Conservation (phyloP, 2,329 filamentous ascomycete species). For the Stagonosporopsis tanaceti region DNA sequence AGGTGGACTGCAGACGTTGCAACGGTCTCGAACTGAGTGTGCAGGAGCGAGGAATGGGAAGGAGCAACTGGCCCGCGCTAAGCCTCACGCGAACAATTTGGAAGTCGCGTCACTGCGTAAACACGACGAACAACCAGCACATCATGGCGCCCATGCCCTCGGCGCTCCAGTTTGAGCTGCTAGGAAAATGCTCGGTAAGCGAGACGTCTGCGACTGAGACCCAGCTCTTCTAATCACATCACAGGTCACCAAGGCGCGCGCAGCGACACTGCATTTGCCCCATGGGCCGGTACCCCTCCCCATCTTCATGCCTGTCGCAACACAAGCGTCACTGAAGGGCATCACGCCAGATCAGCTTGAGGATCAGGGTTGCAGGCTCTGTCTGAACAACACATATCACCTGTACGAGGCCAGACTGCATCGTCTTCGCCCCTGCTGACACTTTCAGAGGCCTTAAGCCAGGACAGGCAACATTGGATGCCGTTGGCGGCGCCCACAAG, state of each 20-base stretch:
- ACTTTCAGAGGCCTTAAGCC: conserved; percentile 77
- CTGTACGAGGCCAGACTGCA: conserved; percentile 54
- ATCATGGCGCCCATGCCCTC: conserved; percentile 50
- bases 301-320: conserved; percentile 98
- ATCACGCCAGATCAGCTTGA: conserved; percentile 91
- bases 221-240: background rate
- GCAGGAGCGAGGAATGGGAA: background rate
- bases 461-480: conserved; percentile 86
- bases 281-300: conserved; percentile 91
- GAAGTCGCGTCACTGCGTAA: conserved; percentile 7
- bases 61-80: background rate
- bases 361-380: conserved; percentile 86
- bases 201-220: no score
- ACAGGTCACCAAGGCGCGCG: conserved; percentile 92
- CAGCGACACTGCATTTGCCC: conserved; percentile 84
- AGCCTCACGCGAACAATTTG: conserved; percentile 8
- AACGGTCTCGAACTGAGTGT: background rate
- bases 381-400: conserved; percentile 98
- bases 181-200: conserved; percentile 50
- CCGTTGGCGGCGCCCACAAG: conserved; percentile 90
- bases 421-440: conserved; percentile 27
- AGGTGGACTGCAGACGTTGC: background rate
- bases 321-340: conserved; percentile 94
- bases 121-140: conserved; percentile 1
- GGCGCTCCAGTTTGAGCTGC: conserved; percentile 49